phyloP scores from a whole-genome alignment of 2,329 filamentous ascomycete genomes.

The Cladosporium colombiae region DNA sequence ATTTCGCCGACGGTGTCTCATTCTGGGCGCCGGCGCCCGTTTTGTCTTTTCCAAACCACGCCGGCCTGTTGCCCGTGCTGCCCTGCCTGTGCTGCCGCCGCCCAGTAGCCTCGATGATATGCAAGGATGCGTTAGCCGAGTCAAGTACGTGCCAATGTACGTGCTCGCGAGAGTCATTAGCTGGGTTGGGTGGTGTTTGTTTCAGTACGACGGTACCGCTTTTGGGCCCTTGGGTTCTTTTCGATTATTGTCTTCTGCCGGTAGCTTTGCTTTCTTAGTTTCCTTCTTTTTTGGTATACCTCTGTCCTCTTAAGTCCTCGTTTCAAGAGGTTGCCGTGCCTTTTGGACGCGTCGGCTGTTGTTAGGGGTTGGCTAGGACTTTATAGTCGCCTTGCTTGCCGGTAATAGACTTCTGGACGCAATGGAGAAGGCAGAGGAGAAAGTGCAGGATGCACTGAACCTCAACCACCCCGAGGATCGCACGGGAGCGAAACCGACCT shows the following conservation, averaged over 20 bases:
- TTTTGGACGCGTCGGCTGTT: not conserved
- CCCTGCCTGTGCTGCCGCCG: not conserved
- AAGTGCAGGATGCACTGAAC: conserved; percentile 30
- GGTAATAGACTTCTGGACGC: not conserved
- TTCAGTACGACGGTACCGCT: not conserved
- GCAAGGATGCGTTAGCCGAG: not conserved
- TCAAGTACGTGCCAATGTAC: not conserved
- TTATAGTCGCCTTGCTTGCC: not conserved
- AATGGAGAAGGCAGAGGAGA: conserved; percentile 28
- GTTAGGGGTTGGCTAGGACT: not conserved
- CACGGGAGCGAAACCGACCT: conserved; percentile 25
- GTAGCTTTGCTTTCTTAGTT: not conserved
- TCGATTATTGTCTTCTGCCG: not conserved
- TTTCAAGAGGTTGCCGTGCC: not conserved
- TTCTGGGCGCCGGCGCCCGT: not conserved
- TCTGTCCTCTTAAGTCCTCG: not conserved
- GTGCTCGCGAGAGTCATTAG: not conserved
- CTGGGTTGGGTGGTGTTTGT: not conserved
- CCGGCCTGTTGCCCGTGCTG: not conserved
- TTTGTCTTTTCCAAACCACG: not conserved
- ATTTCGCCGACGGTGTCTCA: conserved; percentile 4
- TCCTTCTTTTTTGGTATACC: not conserved
- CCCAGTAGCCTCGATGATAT: not conserved
- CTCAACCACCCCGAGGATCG: conserved; percentile 30
- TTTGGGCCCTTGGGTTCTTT: not conserved